These are phyloP conservation scores for Sambucus nigra DNA, from an alignment of 129 eudicot species.

Conservation along the genomic window DNA sequence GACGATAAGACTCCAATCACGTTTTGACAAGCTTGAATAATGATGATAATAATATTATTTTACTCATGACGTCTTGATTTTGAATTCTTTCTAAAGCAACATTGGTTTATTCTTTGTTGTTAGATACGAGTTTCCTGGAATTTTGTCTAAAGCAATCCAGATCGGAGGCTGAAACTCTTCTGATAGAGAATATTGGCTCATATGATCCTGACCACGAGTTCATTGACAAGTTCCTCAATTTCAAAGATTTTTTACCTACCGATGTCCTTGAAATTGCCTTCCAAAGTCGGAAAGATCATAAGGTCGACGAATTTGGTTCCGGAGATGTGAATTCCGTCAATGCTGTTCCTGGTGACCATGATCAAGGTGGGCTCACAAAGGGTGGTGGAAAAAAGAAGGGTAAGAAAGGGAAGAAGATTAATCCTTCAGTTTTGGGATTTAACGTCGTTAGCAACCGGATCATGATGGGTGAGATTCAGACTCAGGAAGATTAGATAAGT, in stretches of 20 bases:
- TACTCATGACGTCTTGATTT: not conserved
- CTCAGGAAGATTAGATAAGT: conserved; percentile 46
- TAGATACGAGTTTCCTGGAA: conserved; percentile 90
- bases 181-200: conserved; percentile 71
- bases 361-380: conserved; percentile 34
- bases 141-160: conserved; percentile 79
- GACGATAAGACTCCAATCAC: too few relatives aligned
- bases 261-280: conserved; percentile 79
- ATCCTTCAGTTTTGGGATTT: conserved; percentile 69
- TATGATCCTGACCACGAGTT: conserved; percentile 69
- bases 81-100: not conserved
- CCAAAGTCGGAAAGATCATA: conserved; percentile 42
- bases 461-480: conserved; percentile 97
- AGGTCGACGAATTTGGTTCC: conserved; percentile 17
- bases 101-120: not conserved
- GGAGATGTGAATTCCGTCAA: conserved; percentile 30
- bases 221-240: conserved; percentile 77
- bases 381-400: conserved; percentile 72
- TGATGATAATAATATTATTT: too few relatives aligned
- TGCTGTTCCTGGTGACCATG: conserved; percentile 24
- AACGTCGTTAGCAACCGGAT: conserved; percentile 94
- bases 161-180: conserved; percentile 76
- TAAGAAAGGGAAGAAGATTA: conserved; percentile 83
- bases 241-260: conserved; percentile 64
- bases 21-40: not conserved